phyloP scores from a whole-genome alignment of 495 filamentous ascomycete species.

The Durotheca rogersii region DNA sequence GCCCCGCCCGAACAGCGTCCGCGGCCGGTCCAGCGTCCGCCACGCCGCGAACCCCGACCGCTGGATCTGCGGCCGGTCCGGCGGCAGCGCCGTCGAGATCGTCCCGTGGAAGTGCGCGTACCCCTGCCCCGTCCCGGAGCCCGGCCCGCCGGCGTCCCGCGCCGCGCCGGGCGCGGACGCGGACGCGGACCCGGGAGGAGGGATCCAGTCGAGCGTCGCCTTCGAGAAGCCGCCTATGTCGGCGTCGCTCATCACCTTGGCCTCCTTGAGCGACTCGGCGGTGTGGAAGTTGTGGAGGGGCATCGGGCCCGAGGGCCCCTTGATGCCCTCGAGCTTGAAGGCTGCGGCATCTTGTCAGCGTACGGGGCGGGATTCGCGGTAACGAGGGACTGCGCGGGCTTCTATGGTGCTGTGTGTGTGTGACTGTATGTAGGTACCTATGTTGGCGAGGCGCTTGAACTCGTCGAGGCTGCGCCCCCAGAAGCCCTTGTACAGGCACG shows the following conservation, averaged over 20 bases:
- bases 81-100: slow-evolving; percentile 82
- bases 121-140: too few species aligned
- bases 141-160: too few species aligned
- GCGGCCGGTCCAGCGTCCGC: slow-evolving; percentile 61
- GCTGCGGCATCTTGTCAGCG: slow-evolving; percentile 23
- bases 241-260: slow-evolving; percentile 82
- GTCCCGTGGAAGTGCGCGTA: slow-evolving; percentile 77
- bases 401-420: too few species aligned
- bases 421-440: slow-evolving; percentile 36
- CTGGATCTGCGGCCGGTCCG: slow-evolving; percentile 67
- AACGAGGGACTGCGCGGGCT: neutral
- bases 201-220: slow-evolving; percentile 67
- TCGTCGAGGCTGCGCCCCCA: slow-evolving; percentile 48
- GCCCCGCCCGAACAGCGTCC: slow-evolving; percentile 74
- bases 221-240: slow-evolving; percentile 85
- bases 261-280: slow-evolving; percentile 58
- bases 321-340: slow-evolving; percentile 55
- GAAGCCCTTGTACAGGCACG: slow-evolving; percentile 45
- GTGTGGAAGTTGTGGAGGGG: slow-evolving; percentile 66
- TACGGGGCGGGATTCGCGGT: neutral
- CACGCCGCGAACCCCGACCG: slow-evolving; percentile 86
- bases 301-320: slow-evolving; percentile 55
- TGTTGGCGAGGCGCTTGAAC: slow-evolving; percentile 46
- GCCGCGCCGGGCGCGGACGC: too few species aligned
- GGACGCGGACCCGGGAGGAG: too few species aligned